Conservation (phyloP, 371 early-diverging fungal genomes). For the Mucor irregularis region DNA sequence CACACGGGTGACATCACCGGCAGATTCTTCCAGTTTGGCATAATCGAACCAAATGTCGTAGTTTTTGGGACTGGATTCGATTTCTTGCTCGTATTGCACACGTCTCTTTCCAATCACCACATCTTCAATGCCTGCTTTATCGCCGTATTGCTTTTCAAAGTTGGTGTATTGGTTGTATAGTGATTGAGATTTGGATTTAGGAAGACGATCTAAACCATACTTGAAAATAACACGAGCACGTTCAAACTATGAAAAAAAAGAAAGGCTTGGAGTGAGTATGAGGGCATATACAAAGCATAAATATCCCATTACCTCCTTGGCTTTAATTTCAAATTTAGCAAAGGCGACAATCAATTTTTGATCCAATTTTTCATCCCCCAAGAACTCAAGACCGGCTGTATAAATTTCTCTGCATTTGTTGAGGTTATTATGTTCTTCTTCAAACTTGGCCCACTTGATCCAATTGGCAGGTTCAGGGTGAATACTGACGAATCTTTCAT, state of each 20-base stretch:
- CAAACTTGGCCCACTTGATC: constrained; percentile 95
- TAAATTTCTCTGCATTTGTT: constrained; percentile 84
- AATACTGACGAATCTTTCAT: constrained; percentile 83
- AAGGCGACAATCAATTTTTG: constrained; percentile 91
- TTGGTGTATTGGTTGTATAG: constrained; percentile 91
- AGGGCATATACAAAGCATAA: not conserved
- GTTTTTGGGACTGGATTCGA: constrained; percentile 79
- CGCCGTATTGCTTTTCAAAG: constrained; percentile 96
- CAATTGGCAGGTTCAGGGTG: constrained; percentile 95
- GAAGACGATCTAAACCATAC: constrained; percentile 87
- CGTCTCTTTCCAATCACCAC: constrained; percentile 88
- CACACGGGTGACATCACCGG: constrained; percentile 72
- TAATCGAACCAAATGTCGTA: constrained; percentile 98
- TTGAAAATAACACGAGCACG: constrained; percentile 95
- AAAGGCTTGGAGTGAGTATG: no score
- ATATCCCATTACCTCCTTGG: constrained; percentile 66
- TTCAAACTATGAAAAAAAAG: constrained; percentile 56
- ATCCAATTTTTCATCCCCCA: constrained; percentile 88
- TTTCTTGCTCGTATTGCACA: constrained; percentile 85
- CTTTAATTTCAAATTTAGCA: constrained; percentile 92
- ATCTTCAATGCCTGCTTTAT: constrained; percentile 83
- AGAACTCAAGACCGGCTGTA: constrained; percentile 83
- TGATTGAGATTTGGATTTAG: constrained; percentile 80
- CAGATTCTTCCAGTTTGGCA: constrained; percentile 82
- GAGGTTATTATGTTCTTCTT: constrained; percentile 77